Conservation (phyloP, 2,329 filamentous ascomycete species). For the Tolypocladium capitatum region DNA sequence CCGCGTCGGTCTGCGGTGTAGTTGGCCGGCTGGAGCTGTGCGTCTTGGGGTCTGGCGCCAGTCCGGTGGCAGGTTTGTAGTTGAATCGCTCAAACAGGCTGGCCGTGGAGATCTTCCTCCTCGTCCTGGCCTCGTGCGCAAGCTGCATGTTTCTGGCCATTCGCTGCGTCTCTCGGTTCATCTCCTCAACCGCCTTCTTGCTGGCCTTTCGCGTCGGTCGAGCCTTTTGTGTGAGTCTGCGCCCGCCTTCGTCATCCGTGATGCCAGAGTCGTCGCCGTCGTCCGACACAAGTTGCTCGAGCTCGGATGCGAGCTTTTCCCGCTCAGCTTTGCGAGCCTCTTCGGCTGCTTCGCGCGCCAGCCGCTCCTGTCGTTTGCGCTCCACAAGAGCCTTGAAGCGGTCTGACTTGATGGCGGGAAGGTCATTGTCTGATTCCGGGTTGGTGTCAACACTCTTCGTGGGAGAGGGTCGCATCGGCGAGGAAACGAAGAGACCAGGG, state of each 20-base stretch:
- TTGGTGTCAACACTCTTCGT: constrained; percentile 17
- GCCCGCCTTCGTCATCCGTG: constrained; percentile 49
- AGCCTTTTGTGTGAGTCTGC: constrained; percentile 52
- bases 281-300: constrained; percentile 21
- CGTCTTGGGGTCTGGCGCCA: constrained; percentile 20
- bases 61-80: constrained; percentile 37
- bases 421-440: constrained; percentile 31
- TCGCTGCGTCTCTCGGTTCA: constrained; percentile 87
- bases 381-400: constrained; percentile 61
- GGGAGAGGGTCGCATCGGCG: constrained; percentile 27
- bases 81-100: constrained; percentile 78
- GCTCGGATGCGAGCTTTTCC: constrained; percentile 19
- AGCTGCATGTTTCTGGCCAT: constrained; percentile 84
- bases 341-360: constrained; percentile 50
- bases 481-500: constrained; percentile 43
- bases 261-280: constrained; percentile 36
- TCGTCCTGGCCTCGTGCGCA: constrained; percentile 76
- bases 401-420: constrained; percentile 35
- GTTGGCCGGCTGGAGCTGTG: constrained; percentile 43
- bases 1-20: constrained; percentile 38
- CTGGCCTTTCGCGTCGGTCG: constrained; percentile 73
- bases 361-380: constrained; percentile 58
- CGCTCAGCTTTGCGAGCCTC: constrained; percentile 34
- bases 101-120: constrained; percentile 77
- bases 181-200: constrained; percentile 89